Conservation (phyloP, 768 basidiomycete species). For the Kwoniella bestiolae region DNA sequence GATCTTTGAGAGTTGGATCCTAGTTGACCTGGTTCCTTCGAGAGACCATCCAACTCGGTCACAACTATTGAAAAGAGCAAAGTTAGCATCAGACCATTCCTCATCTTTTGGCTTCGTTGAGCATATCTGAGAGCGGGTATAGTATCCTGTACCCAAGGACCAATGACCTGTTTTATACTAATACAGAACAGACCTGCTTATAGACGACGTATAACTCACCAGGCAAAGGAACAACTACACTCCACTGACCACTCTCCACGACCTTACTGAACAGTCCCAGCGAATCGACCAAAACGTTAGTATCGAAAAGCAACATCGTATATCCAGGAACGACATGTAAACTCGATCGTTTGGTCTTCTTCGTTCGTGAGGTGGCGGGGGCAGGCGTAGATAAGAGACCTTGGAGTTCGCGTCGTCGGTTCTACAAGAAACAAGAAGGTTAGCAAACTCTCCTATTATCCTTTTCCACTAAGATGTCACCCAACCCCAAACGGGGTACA, state of each 20-base stretch:
- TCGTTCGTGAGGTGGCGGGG: slow-evolving; percentile 41
- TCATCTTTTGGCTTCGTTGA: no score
- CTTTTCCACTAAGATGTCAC: no score
- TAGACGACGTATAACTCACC: slow-evolving; percentile 34
- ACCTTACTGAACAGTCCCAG: slow-evolving; percentile 72
- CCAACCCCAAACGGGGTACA: no score
- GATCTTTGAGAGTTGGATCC: slow-evolving; percentile 76
- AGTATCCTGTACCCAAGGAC: no score
- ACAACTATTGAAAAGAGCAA: slow-evolving; percentile 63
- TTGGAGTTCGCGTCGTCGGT: slow-evolving; percentile 20
- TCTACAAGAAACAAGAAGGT: neutral
- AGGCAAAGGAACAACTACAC: slow-evolving; percentile 85
- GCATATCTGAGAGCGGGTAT: no score
- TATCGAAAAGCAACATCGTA: slow-evolving; percentile 88
- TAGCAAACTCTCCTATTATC: no score
- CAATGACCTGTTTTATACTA: no score
- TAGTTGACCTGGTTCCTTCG: slow-evolving; percentile 66
- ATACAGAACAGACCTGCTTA: no score
- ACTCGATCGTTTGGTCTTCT: neutral
- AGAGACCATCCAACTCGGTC: slow-evolving; percentile 94
- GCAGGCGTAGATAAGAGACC: slow-evolving; percentile 21
- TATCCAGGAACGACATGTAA: slow-evolving; percentile 73
- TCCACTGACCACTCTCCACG: slow-evolving; percentile 81
- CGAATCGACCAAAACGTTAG: slow-evolving; percentile 89
- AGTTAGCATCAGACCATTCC: neutral